phyloP scores from a whole-genome alignment of 805 yeast species.

The Yueomyces sinensis region DNA sequence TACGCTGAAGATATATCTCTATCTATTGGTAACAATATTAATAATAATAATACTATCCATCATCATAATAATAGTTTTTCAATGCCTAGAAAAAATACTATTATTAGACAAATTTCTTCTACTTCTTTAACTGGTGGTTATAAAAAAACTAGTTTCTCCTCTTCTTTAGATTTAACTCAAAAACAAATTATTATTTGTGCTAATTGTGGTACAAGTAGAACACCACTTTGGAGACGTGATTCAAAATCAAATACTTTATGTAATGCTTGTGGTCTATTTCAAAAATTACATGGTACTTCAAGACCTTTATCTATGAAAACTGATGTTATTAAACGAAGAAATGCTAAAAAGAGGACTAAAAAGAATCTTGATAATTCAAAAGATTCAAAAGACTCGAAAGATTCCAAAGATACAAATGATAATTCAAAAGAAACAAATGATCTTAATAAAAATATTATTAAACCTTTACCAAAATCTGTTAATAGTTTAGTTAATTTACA shows the following conservation, averaged over 20 bases:
- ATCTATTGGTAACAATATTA: not conserved
- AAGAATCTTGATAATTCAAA: conserved; percentile 8
- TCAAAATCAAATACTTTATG: conserved; percentile 88
- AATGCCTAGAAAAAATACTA: conserved; percentile 16
- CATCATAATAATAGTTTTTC: conserved; percentile 1
- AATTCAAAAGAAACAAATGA: not conserved
- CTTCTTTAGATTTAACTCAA: conserved; percentile 2
- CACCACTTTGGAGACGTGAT: conserved; percentile 91
- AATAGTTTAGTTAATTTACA: not conserved
- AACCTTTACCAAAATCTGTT: not conserved
- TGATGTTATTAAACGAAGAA: conserved; percentile 80
- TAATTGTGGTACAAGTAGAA: conserved; percentile 82
- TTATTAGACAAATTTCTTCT: conserved; percentile 17
- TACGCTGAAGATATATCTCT: not conserved
- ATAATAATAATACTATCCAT: conserved; percentile 1
- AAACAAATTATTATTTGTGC: conserved; percentile 44
- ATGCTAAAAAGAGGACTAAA: conserved; percentile 43
- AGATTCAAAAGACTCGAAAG: conserved; percentile 1
- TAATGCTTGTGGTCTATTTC: conserved; percentile 90
- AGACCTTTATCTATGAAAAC: conserved; percentile 85
- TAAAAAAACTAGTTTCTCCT: conserved; percentile 11
- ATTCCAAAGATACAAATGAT: conserved; percentile 1
- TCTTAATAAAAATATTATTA: not conserved
- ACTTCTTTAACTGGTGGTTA: conserved; percentile 14
- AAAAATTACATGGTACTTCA: conserved; percentile 89